A percentile compares a stretch with the other conserved stretches of the same genome.
Evolutionary conservation across 345 rosid genomes (phyloP).

Genomic region (Eucalyptus lansdowneana): DNA sequence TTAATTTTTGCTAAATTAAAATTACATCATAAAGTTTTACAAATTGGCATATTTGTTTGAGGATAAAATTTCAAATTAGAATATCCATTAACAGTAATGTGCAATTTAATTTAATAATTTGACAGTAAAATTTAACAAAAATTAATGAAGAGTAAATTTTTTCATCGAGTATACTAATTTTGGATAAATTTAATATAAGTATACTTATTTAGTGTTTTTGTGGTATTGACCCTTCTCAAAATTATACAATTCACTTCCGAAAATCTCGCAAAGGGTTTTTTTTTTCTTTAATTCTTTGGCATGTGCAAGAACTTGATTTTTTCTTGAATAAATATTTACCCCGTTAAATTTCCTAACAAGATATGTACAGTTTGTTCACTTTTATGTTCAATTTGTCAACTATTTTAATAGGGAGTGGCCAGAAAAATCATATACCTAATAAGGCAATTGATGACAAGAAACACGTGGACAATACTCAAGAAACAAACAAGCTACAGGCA

Average conservation of each 20-base stretch:
- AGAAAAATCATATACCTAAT: background rate
- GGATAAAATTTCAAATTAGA: accelerated
- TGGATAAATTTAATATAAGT: no score
- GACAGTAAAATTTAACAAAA: accelerated
- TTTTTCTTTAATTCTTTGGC: background rate
- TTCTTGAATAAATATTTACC: background rate
- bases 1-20: accelerated
- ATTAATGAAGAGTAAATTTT: no score
- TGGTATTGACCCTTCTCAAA: background rate
- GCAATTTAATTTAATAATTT: accelerated
- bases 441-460: background rate
- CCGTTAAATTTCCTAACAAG: background rate
- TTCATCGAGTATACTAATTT: accelerated
- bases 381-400: background rate
- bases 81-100: accelerated
- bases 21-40: no score
- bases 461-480: background rate
- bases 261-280: background rate
- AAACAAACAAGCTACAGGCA: background rate
- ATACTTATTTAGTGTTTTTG: background rate
- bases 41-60: accelerated
- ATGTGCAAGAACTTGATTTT: background rate
- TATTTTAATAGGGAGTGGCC: background rate
- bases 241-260: background rate
- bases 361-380: background rate